Conservation (phyloP, 1,284 basidiomycete species). For the Pseudozyma flocculosa region DNA sequence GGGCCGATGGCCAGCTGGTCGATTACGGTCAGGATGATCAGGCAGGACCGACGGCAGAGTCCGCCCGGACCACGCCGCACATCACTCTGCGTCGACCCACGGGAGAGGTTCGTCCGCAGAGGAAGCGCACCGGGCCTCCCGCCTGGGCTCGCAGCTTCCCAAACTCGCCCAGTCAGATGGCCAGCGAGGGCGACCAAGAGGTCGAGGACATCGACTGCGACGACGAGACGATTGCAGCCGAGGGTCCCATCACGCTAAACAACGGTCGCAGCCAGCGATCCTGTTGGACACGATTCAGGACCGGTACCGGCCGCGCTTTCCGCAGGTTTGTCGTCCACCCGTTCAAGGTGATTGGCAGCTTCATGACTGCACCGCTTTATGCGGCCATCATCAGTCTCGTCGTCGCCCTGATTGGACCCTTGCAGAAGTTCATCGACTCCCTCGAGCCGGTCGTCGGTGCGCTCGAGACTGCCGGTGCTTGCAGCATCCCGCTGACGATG, state of each 20-base stretch:
- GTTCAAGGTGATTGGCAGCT: constrained; percentile 65
- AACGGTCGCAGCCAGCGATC: constrained; percentile 31
- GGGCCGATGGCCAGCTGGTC: not conserved
- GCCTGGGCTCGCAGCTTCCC: constrained; percentile 44
- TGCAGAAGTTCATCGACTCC: constrained; percentile 60
- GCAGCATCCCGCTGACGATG: constrained; percentile 75
- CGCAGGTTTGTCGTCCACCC: constrained; percentile 20
- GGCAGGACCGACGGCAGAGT: not conserved
- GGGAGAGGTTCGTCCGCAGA: constrained; percentile 16
- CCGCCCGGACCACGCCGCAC: constrained; percentile 9
- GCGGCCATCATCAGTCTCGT: constrained; percentile 72
- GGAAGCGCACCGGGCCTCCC: constrained; percentile 19
- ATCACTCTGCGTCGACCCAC: constrained; percentile 38
- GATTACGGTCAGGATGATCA: not conserved
- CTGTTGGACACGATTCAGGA: constrained; percentile 13
- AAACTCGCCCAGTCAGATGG: constrained; percentile 33
- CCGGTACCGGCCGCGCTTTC: constrained; percentile 2
- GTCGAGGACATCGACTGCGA: constrained; percentile 29
- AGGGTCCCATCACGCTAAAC: constrained; percentile 22
- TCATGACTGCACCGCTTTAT: constrained; percentile 72
- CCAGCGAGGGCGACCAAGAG: constrained; percentile 5
- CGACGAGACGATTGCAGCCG: constrained; percentile 33
- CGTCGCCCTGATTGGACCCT: constrained; percentile 74
- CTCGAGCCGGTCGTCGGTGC: constrained; percentile 59
- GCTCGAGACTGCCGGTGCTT: constrained; percentile 59